Evolutionary conservation across 495 filamentous ascomycete genomes (phyloP).

Genomic region (Glutinoglossum americanum): DNA sequence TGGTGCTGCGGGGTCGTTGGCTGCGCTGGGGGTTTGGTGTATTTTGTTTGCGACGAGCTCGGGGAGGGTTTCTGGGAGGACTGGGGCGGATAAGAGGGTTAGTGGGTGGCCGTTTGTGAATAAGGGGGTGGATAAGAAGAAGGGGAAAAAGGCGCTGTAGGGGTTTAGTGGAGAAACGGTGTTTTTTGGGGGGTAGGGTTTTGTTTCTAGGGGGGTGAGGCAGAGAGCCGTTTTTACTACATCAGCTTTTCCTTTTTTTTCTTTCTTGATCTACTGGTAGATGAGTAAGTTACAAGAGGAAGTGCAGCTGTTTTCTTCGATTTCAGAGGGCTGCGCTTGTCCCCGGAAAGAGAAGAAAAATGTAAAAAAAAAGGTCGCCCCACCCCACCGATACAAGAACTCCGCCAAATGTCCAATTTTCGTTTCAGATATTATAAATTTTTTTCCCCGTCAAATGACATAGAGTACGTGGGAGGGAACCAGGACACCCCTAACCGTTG

Average conservation of each 20-base stretch:
- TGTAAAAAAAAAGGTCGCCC: too few relatives aligned
- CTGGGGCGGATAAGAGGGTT: slow-evolving; percentile 58
- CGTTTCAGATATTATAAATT: too few relatives aligned
- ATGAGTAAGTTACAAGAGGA: not conserved
- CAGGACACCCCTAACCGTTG: not conserved
- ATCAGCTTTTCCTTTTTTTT: too few relatives aligned
- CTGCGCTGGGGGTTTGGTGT: slow-evolving; percentile 47
- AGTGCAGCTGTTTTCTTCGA: too few relatives aligned
- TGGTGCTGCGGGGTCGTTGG: slow-evolving; percentile 28
- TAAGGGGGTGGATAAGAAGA: slow-evolving; percentile 33
- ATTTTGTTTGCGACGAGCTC: slow-evolving; percentile 47
- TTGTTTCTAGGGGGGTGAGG: not conserved
- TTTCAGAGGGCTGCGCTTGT: too few relatives aligned
- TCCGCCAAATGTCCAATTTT: not conserved
- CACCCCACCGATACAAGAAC: too few relatives aligned
- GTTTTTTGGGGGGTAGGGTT: not conserved
- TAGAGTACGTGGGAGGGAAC: too few relatives aligned
- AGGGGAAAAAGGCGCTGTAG: slow-evolving; percentile 23
- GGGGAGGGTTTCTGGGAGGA: slow-evolving; percentile 41
- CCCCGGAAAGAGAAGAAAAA: too few relatives aligned
- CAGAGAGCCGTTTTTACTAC: too few relatives aligned
- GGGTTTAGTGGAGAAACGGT: too few relatives aligned
- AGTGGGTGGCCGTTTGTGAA: slow-evolving; percentile 72
- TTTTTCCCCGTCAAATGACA: too few relatives aligned
- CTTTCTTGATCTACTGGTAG: not conserved